Evolutionary conservation across 202 grass and related monocot species (phyloP).

Genomic region (Schoenoplectus triqueter): DNA sequence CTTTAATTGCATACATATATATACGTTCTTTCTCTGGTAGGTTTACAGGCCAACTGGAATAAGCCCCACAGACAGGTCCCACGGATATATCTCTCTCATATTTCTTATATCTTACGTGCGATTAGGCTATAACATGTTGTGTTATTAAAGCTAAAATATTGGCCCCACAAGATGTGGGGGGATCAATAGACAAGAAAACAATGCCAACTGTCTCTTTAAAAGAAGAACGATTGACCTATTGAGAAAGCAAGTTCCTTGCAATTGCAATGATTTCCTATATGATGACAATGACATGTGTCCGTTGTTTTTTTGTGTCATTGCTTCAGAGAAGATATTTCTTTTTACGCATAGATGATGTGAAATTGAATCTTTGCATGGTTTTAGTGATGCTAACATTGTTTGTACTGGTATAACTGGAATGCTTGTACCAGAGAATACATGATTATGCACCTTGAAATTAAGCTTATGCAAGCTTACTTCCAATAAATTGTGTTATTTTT

Average conservation of each 20-base stretch:
- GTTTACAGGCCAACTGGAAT: conserved; percentile 27
- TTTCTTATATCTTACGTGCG: background rate
- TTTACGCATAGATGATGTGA: no score
- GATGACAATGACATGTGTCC: no score
- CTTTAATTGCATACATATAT: background rate
- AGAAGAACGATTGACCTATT: no score
- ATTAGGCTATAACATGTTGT: conserved; percentile 18
- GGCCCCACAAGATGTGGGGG: no score
- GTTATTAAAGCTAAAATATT: background rate
- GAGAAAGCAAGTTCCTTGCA: no score
- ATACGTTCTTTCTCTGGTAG: background rate
- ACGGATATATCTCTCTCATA: background rate
- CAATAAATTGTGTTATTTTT: no score
- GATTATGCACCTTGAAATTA: background rate
- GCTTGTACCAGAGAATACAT: background rate
- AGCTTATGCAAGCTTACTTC: background rate
- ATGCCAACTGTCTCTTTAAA: no score
- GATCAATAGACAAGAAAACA: no score
- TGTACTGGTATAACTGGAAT: background rate
- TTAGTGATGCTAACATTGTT: background rate
- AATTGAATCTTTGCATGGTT: background rate
- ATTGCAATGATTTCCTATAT: no score
- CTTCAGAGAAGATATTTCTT: no score
- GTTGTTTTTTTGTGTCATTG: no score
- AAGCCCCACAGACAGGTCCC: background rate